Base-by-base conservation (phyloP, 2,329 filamentous ascomycete species). In the Teratosphaeria viscida region DNA sequence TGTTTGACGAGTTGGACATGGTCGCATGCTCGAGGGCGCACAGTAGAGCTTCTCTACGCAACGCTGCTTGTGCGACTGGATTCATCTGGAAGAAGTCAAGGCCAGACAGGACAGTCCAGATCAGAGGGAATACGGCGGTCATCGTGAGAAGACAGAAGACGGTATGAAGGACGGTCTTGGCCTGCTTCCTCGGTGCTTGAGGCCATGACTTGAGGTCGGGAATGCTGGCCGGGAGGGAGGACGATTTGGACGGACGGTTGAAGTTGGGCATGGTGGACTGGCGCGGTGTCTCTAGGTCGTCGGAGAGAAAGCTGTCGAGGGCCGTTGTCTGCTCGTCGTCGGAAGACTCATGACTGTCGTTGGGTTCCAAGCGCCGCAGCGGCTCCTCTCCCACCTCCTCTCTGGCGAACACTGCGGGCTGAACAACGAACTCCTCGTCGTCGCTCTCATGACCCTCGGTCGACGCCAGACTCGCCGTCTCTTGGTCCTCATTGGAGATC, bases 251-350 rank as follows among this genome's bases (percentile, higher is more conserved):
- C 5, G 43, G 43, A 19, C 43, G 43, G 19, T 2, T 49, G 43
- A 49, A 49, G 54, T 57, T 5, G 5, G 56, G 52, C 12, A 67
- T 62, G 23, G 65, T 65, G 1, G 69, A 72, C 55, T 71, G 69
- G 14, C 65, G 66, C 8, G 70, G 70, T 8, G 70, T 72, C 60
- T 71, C 69, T 14, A 70, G 60, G 37, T 71, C 67, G 2, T 71
- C 70, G 2, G 66, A 65, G 35, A 66, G 62, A 60, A 66, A 70
- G 61, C 66, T 69, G 55, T 69, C 63, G 27, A 67, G 59, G 56
- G 64, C 56, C 5, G 5, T 32, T 3, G 3, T 55, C 1, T 55
- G 29, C 27, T 55, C 53, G 37, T 67, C 65, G 35, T 67, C 52
- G 57, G 27, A 6, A 55, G 14, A 55, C 27, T 55, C 53, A 8